Percentiles rank a stretch among this genome's conserved stretches.
phyloP scores from a whole-genome alignment of 2,329 filamentous ascomycete species.

The Paecilomyces sp. region DNA sequence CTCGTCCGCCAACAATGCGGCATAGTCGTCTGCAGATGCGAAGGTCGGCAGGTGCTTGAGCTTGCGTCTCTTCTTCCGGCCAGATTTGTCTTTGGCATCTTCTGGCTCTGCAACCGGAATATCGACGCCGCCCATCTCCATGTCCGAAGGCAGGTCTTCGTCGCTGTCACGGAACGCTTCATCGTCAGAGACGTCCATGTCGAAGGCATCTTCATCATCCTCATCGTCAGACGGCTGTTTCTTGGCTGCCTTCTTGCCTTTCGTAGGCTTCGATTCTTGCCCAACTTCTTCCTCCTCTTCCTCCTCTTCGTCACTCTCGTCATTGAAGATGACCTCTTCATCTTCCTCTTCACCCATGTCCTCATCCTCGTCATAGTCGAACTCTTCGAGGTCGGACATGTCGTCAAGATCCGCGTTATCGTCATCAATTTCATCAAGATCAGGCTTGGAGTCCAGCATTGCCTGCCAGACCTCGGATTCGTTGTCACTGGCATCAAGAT shows the following conservation, averaged over 20 bases:
- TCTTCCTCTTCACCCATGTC: slow-evolving; percentile 34
- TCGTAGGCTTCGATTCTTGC: slow-evolving; percentile 23
- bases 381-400: slow-evolving; percentile 48
- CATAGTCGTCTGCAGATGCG: slow-evolving; percentile 90
- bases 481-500: slow-evolving; percentile 50
- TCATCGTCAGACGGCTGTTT: slow-evolving; percentile 31
- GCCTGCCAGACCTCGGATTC: slow-evolving; percentile 91
- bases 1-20: slow-evolving; percentile 69
- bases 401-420: slow-evolving; percentile 54
- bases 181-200: slow-evolving; percentile 40
- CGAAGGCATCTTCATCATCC: slow-evolving; percentile 49
- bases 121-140: slow-evolving; percentile 39
- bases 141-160: slow-evolving; percentile 46
- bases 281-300: slow-evolving; percentile 40
- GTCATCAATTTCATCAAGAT: slow-evolving; percentile 58
- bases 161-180: slow-evolving; percentile 46
- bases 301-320: slow-evolving; percentile 43
- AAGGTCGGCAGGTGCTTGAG: slow-evolving; percentile 87
- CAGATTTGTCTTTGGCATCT: slow-evolving; percentile 35
- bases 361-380: slow-evolving; percentile 41
- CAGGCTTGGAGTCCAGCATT: slow-evolving; percentile 71
- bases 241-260: slow-evolving; percentile 15
- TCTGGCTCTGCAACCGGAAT: slow-evolving; percentile 25
- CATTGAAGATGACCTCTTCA: slow-evolving; percentile 40
- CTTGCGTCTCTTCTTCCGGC: slow-evolving; percentile 64